Conservation (phyloP, 2,329 filamentous ascomycete species). For the Hypoxylon sp. region DNA sequence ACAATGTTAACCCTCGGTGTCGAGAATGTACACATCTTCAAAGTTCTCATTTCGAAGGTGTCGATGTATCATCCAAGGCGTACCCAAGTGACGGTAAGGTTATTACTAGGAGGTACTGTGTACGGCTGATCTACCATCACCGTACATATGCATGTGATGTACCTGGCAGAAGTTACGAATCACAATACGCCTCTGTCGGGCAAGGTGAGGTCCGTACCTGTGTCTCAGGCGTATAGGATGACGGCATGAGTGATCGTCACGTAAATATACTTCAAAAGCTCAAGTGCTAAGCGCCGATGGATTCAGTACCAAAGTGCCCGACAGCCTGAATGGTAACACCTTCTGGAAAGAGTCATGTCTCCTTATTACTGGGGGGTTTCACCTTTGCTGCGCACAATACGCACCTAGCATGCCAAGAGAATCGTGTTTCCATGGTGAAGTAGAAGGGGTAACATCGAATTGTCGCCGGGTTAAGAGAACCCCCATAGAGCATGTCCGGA, state of each 20-base stretch:
- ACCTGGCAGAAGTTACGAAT: slow-evolving; percentile 11
- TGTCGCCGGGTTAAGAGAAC: background rate
- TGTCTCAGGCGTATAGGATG: slow-evolving; percentile 19
- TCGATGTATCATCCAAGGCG: slow-evolving; percentile 4
- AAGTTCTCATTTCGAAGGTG: slow-evolving; percentile 5
- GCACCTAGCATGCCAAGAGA: background rate
- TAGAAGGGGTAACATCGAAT: background rate
- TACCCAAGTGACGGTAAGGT: too few relatives aligned
- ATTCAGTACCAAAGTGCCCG: background rate
- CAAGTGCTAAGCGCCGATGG: slow-evolving; percentile 8
- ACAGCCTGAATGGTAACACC: slow-evolving; percentile 24
- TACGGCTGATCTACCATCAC: slow-evolving; percentile 1
- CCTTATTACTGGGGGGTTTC: slow-evolving; percentile 12
- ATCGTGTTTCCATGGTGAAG: background rate
- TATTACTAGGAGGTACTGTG: background rate
- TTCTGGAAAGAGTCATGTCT: slow-evolving; percentile 34
- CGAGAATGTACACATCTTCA: background rate
- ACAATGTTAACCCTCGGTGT: background rate
- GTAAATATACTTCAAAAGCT: slow-evolving; percentile 5
- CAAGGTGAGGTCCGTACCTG: background rate
- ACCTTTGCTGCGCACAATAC: slow-evolving; percentile 1
- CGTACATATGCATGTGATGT: slow-evolving; percentile 3
- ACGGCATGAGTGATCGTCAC: slow-evolving; percentile 18
- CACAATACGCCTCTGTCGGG: slow-evolving; percentile 2
- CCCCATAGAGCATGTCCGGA: slow-evolving; percentile 4